Evolutionary conservation across 1,139 yeast genomes (phyloP).

Genomic region (Sugiyamaella castrensis): DNA sequence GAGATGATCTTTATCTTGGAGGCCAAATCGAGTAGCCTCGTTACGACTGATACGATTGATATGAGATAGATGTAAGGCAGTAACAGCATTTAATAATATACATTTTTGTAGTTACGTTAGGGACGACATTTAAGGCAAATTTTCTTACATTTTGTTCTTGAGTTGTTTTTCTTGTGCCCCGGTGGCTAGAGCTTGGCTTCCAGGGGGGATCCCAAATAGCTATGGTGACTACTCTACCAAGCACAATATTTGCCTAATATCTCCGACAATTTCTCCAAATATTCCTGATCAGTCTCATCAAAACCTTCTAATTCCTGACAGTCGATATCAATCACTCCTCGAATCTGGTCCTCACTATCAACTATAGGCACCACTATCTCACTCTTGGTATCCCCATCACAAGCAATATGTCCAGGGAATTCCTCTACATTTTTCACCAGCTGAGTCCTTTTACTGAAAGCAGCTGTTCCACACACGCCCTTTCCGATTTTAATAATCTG

Average conservation of each 20-base stretch:
- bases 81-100: background rate
- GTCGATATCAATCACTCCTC: slow-evolving; percentile 87
- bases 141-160: too few species aligned
- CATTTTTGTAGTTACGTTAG: too few species aligned
- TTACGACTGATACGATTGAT: background rate
- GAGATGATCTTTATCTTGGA: slow-evolving; percentile 20
- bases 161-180: too few species aligned
- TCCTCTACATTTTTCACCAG: slow-evolving; percentile 70
- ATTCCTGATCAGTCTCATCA: slow-evolving; percentile 55
- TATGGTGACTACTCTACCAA: slow-evolving; percentile 37
- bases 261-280: slow-evolving; percentile 58
- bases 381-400: slow-evolving; percentile 91
- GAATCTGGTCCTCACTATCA: slow-evolving; percentile 41
- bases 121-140: too few species aligned
- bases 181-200: too few species aligned
- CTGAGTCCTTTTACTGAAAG: slow-evolving; percentile 55
- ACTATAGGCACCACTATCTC: slow-evolving; percentile 88
- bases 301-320: slow-evolving; percentile 66
- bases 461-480: slow-evolving; percentile 94
- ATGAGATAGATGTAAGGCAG: background rate
- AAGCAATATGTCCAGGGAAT: slow-evolving; percentile 93
- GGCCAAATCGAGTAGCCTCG: too few species aligned
- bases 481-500: slow-evolving; percentile 71
- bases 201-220: too few species aligned
- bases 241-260: slow-evolving; percentile 51